phyloP scores from a whole-genome alignment of 2,329 filamentous ascomycete species.

The Aspergillus intermedius region DNA sequence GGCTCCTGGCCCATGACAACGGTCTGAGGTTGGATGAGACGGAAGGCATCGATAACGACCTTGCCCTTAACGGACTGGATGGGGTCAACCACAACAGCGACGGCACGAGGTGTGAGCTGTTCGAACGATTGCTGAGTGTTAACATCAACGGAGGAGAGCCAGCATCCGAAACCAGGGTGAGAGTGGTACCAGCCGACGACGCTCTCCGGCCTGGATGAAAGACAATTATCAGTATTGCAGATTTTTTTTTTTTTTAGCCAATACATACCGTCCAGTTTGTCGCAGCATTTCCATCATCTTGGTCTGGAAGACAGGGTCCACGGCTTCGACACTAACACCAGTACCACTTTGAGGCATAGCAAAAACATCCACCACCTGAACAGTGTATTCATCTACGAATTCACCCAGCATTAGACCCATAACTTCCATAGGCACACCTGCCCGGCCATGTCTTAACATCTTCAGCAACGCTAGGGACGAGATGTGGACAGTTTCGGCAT shows the following conservation, averaged over 20 bases:
- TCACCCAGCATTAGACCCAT: constrained; percentile 99
- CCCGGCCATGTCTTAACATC: constrained; percentile 96
- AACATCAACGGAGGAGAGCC: constrained; percentile 98
- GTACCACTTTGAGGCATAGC: constrained; percentile 99
- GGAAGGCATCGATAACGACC: constrained; percentile 98
- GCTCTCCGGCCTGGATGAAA: constrained; percentile 67
- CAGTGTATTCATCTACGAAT: constrained; percentile 98
- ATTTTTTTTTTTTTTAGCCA: no score
- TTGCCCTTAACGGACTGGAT: constrained; percentile 99
- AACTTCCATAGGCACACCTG: constrained; percentile 98
- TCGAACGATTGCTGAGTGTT: constrained; percentile 99
- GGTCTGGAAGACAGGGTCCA: constrained; percentile 97
- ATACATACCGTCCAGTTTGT: constrained; percentile 80
- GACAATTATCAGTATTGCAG: constrained; percentile 6
- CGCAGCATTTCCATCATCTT: constrained; percentile 99
- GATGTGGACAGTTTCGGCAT: constrained; percentile 98
- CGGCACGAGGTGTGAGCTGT: constrained; percentile 90
- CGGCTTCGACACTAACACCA: constrained; percentile 94
- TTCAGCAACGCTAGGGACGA: constrained; percentile 94
- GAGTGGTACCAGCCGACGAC: constrained; percentile 99
- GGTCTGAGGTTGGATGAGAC: constrained; percentile 94
- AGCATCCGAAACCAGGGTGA: constrained; percentile 97
- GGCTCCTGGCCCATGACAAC: constrained; percentile 98
- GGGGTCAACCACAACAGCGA: constrained; percentile 95
- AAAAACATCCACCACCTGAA: constrained; percentile 96